phyloP scores from a whole-genome alignment of 192 early-diverging fungal species.

The Umbelopsis sp. region DNA sequence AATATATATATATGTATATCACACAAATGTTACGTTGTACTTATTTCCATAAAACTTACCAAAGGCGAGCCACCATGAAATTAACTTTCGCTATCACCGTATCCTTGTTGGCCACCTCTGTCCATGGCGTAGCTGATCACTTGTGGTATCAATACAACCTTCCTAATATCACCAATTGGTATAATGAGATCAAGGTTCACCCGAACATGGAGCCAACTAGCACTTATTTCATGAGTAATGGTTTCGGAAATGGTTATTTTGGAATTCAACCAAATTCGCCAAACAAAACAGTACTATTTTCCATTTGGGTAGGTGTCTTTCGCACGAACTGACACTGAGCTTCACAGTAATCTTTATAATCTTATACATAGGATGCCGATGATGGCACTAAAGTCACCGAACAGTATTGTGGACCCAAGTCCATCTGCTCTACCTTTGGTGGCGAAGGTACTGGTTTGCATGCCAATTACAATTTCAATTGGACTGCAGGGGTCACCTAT shows the following conservation, averaged over 20 bases:
- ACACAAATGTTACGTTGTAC: too few relatives aligned
- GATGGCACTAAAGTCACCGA: conserved; percentile 10
- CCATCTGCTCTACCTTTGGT: conserved; percentile 21
- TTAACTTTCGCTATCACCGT: background rate
- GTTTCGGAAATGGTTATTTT: conserved; percentile 24
- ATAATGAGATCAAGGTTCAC: conserved; percentile 17
- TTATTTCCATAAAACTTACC: too few relatives aligned
- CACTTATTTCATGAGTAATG: conserved; percentile 27
- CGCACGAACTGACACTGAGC: background rate
- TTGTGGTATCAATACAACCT: background rate
- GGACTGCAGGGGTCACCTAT: conserved; percentile 19
- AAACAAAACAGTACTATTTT: conserved; percentile 16
- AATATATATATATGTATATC: too few relatives aligned
- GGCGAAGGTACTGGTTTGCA: conserved; percentile 29
- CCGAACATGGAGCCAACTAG: conserved; percentile 20
- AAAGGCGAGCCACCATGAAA: background rate
- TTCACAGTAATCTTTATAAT: background rate
- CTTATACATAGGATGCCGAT: background rate
- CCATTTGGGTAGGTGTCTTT: conserved; percentile 18
- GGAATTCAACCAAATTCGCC: conserved; percentile 30
- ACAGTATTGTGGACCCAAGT: background rate
- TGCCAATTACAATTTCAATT: conserved; percentile 7
- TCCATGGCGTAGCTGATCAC: conserved; percentile 13
- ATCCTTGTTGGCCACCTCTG: background rate
- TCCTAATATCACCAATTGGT: background rate